Conservation (phyloP, 495 filamentous ascomycete species). For the Thermochaetoides thermophila region DNA sequence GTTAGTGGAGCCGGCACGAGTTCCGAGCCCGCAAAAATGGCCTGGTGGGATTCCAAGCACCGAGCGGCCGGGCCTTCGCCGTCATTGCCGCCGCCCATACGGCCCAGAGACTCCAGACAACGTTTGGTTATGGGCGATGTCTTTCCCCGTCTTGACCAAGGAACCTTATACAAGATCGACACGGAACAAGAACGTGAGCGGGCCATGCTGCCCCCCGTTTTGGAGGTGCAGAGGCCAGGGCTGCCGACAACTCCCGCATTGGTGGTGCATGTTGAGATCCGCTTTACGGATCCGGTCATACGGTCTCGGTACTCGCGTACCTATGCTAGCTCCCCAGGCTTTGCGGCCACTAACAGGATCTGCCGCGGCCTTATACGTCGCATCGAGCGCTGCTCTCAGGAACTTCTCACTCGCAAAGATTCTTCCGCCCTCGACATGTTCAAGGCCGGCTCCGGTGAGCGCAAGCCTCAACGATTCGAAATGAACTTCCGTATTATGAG, state of each 20-base stretch:
- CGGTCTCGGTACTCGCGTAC: slow-evolving; percentile 22
- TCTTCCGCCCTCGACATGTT: slow-evolving; percentile 26
- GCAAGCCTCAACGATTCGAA: slow-evolving; percentile 30
- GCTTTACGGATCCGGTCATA: slow-evolving; percentile 29
- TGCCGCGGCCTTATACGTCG: slow-evolving; percentile 29
- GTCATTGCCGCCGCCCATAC: no score
- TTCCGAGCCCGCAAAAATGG: slow-evolving; percentile 11
- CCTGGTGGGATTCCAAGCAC: slow-evolving; percentile 17
- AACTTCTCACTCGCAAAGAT: slow-evolving; percentile 33
- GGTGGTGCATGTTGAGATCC: slow-evolving; percentile 27
- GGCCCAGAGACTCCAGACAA: no score
- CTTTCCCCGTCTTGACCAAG: no score
- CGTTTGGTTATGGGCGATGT: slow-evolving; percentile 10
- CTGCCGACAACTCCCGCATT: slow-evolving; percentile 9
- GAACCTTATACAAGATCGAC: no score
- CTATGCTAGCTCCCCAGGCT: slow-evolving; percentile 25
- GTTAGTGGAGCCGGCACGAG: slow-evolving; percentile 1
- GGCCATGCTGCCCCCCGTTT: slow-evolving; percentile 12
- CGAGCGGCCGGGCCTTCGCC: slow-evolving; percentile 4
- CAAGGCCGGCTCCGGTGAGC: slow-evolving; percentile 18
- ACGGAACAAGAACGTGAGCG: slow-evolving; percentile 15
- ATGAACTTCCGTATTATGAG: slow-evolving; percentile 27
- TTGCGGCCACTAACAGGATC: slow-evolving; percentile 24
- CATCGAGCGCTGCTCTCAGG: slow-evolving; percentile 32
- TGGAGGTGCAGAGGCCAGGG: slow-evolving; percentile 9